Percentiles rank a stretch among this genome's conserved stretches.
phyloP scores from a whole-genome alignment of 2,329 filamentous ascomycete genomes.

The Raffaelea ambrosiae region DNA sequence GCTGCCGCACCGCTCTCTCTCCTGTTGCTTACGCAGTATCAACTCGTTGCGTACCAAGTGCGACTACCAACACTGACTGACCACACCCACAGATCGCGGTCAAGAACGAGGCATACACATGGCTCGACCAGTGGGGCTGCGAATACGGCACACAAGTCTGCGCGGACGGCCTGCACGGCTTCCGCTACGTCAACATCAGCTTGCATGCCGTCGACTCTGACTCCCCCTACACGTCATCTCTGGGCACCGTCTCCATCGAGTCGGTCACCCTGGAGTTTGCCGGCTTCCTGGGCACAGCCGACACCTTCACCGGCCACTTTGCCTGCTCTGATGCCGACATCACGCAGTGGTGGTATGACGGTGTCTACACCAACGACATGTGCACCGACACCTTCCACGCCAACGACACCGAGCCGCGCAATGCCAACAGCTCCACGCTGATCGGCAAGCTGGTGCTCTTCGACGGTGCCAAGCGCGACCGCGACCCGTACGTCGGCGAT shows the following conservation, averaged over 20 bases:
- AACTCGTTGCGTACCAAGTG: no score
- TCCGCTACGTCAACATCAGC: slow-evolving; percentile 41
- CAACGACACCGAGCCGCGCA: slow-evolving; percentile 40
- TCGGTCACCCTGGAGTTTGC: slow-evolving; percentile 33
- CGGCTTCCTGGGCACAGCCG: slow-evolving; percentile 35
- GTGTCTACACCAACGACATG: slow-evolving; percentile 43
- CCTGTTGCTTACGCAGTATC: no score
- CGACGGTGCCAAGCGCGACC: slow-evolving; percentile 43
- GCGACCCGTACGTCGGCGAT: slow-evolving; percentile 45
- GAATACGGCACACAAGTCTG: slow-evolving; percentile 34
- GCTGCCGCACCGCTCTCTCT: no score
- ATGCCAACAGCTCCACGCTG: slow-evolving; percentile 32
- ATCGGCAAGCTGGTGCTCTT: slow-evolving; percentile 36
- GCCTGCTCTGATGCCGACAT: slow-evolving; percentile 40
- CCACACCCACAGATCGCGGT: slow-evolving; percentile 41
- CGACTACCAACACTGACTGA: no score
- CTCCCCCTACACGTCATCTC: slow-evolving; percentile 31
- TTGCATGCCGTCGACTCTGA: slow-evolving; percentile 35
- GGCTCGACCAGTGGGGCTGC: slow-evolving; percentile 36
- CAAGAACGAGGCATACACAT: slow-evolving; percentile 28
- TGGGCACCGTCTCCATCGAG: slow-evolving; percentile 33
- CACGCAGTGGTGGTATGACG: slow-evolving; percentile 45
- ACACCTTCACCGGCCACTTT: slow-evolving; percentile 42
- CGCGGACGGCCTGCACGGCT: slow-evolving; percentile 43
- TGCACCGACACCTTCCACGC: slow-evolving; percentile 34